phyloP scores from a whole-genome alignment of 768 basidiomycete species.

The Trametes meyenii region DNA sequence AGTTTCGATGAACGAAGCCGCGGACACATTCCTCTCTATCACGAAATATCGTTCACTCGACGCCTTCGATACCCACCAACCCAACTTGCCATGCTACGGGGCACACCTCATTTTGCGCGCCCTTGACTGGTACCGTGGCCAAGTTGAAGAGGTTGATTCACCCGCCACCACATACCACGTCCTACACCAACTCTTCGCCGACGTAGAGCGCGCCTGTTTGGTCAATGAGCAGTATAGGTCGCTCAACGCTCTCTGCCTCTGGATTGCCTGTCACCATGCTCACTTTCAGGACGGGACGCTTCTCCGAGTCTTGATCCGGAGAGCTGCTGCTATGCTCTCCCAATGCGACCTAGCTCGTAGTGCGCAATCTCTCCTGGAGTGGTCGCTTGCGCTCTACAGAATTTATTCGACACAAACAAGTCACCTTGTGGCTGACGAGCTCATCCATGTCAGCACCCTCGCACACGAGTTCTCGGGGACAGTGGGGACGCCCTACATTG shows the following conservation, averaged over 20 bases:
- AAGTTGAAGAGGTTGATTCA: constrained; percentile 44
- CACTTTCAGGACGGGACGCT: constrained; percentile 62
- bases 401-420: constrained; percentile 42
- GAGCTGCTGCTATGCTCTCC: constrained; percentile 62
- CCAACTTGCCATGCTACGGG: constrained; percentile 66
- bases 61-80: constrained; percentile 56
- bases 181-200: constrained; percentile 70
- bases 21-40: constrained; percentile 51
- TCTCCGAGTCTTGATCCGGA: constrained; percentile 69
- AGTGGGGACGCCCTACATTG: constrained; percentile 32
- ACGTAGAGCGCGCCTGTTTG: constrained; percentile 65
- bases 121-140: constrained; percentile 59
- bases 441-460: constrained; percentile 68
- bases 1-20: constrained; percentile 37
- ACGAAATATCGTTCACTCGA: constrained; percentile 52
- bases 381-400: constrained; percentile 65
- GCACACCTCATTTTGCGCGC: constrained; percentile 54
- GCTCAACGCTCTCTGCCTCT: constrained; percentile 71
- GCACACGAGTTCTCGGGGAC: constrained; percentile 55
- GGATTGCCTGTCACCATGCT: constrained; percentile 62
- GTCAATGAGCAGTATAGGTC: constrained; percentile 84
- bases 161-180: constrained; percentile 77
- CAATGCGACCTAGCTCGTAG: constrained; percentile 68
- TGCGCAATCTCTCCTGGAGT: constrained; percentile 78
- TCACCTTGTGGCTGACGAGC: constrained; percentile 59